Percentiles rank a stretch among this genome's conserved stretches.
Evolutionary conservation across 2,329 filamentous ascomycete species (phyloP).

Genomic region (Colletotrichum noveboracense): DNA sequence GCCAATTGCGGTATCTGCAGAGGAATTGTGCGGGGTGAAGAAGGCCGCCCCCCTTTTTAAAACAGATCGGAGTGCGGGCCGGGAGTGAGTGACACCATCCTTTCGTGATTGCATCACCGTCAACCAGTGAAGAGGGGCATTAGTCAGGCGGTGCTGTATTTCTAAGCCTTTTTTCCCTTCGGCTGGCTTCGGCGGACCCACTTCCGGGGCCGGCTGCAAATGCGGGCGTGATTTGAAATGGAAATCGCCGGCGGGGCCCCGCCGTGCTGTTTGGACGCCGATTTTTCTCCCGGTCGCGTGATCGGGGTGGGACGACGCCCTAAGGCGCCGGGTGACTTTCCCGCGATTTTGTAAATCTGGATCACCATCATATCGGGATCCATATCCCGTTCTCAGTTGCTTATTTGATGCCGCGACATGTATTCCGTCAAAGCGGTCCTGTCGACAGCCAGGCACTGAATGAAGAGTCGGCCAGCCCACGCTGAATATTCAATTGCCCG

Average conservation of each 20-base stretch:
- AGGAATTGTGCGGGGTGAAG: background rate
- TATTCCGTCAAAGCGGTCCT: background rate
- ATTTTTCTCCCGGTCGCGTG: background rate
- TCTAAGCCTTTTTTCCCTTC: conserved; percentile 1
- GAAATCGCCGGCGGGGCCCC: background rate
- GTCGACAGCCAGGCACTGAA: accelerated
- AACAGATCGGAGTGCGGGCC: background rate
- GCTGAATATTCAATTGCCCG: background rate
- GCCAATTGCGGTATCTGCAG: background rate
- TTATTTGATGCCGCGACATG: background rate
- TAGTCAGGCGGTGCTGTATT: conserved; percentile 6
- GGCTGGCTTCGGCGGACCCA: background rate
- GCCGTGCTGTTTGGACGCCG: background rate
- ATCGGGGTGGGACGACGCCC: background rate
- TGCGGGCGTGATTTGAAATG: conserved; percentile 3
- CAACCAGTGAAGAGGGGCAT: background rate
- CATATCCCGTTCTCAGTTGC: background rate
- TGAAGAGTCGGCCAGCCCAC: background rate
- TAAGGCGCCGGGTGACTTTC: background rate
- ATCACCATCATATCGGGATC: background rate
- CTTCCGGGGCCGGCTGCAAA: background rate
- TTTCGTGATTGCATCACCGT: conserved; percentile 2
- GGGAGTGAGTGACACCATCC: background rate
- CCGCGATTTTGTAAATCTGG: background rate
- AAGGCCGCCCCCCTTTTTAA: background rate